Evolutionary conservation across 805 yeast genomes (phyloP).

Genomic region (Myxozyma nipponensis): DNA sequence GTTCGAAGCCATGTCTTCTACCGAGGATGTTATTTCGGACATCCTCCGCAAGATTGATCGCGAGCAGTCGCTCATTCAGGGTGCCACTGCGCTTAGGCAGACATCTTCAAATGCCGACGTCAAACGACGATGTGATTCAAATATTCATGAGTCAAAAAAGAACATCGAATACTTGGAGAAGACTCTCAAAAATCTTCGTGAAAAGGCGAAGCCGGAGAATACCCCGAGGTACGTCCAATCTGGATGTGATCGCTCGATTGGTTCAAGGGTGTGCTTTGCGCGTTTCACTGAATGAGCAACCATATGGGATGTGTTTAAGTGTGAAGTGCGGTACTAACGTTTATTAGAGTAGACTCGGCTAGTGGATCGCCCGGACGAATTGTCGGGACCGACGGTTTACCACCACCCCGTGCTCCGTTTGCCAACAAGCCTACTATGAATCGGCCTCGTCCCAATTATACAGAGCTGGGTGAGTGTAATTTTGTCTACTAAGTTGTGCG

Average conservation of each 20-base stretch:
- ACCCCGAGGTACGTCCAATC: background rate
- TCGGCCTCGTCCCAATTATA: conserved; percentile 13
- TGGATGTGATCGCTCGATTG: too few relatives aligned
- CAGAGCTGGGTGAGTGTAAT: conserved; percentile 27
- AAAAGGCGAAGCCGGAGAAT: conserved; percentile 34
- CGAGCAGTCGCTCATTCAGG: conserved; percentile 81
- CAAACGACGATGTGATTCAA: conserved; percentile 84
- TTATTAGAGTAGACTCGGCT: too few relatives aligned
- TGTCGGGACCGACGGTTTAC: conserved; percentile 2
- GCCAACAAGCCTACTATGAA: background rate
- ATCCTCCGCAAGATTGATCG: conserved; percentile 82
- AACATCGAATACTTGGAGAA: conserved; percentile 86
- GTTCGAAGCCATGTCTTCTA: conserved; percentile 1
- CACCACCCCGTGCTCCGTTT: conserved; percentile 3
- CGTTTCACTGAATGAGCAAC: too few relatives aligned
- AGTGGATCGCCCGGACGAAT: too few relatives aligned
- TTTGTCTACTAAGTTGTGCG: background rate
- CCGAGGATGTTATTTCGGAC: conserved; percentile 52
- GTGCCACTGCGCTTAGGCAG: conserved; percentile 76
- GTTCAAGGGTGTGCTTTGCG: too few relatives aligned
- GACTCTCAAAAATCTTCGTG: conserved; percentile 58
- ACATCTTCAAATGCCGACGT: conserved; percentile 76
- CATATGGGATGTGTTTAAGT: too few relatives aligned
- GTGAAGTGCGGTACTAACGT: too few relatives aligned
- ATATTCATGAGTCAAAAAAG: conserved; percentile 84